A percentile compares a stretch with the other conserved stretches of the same genome.
phyloP scores from a whole-genome alignment of 2,329 filamentous ascomycete genomes.

The Trichoderma breve region DNA sequence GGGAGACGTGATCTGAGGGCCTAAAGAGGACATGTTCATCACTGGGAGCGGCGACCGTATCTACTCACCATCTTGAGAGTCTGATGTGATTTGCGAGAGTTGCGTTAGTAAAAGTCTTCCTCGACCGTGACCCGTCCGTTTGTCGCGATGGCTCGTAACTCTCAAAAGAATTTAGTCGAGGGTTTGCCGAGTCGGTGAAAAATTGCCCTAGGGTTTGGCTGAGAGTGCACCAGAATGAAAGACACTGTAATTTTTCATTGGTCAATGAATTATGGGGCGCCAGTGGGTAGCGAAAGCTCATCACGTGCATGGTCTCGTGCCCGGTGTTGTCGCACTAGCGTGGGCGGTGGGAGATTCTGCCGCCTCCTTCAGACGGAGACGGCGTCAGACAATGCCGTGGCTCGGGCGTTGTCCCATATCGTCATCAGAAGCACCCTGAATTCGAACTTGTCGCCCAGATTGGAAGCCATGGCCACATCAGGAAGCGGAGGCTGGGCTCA shows the following conservation, averaged over 20 bases:
- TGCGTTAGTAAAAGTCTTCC: constrained; percentile 35
- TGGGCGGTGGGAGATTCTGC: constrained; percentile 32
- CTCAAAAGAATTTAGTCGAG: constrained; percentile 34
- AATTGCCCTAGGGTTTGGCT: constrained; percentile 40
- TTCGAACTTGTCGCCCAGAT: background rate
- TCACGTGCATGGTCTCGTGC: constrained; percentile 28
- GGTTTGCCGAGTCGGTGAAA: constrained; percentile 39
- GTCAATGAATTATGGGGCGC: constrained; percentile 12
- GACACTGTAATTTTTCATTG: constrained; percentile 35
- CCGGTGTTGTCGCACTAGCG: background rate
- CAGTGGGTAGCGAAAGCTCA: background rate
- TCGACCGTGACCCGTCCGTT: constrained; percentile 37
- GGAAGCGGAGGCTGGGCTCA: constrained; percentile 80
- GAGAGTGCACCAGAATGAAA: constrained; percentile 24
- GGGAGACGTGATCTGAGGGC: constrained; percentile 14
- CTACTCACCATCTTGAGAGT: constrained; percentile 51
- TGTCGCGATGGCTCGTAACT: constrained; percentile 35
- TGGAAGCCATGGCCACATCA: constrained; percentile 48
- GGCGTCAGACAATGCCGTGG: constrained; percentile 4
- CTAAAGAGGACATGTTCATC: constrained; percentile 19
- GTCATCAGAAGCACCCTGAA: constrained; percentile 12
- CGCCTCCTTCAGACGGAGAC: constrained; percentile 11
- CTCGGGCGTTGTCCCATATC: constrained; percentile 9
- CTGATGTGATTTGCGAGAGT: constrained; percentile 43
- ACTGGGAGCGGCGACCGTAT: constrained; percentile 21